Percentiles rank a stretch among this genome's conserved stretches.
These are phyloP conservation scores for Priceomyces haplophilus DNA, from an alignment of 805 yeast genomes.

Conservation along the genomic window DNA sequence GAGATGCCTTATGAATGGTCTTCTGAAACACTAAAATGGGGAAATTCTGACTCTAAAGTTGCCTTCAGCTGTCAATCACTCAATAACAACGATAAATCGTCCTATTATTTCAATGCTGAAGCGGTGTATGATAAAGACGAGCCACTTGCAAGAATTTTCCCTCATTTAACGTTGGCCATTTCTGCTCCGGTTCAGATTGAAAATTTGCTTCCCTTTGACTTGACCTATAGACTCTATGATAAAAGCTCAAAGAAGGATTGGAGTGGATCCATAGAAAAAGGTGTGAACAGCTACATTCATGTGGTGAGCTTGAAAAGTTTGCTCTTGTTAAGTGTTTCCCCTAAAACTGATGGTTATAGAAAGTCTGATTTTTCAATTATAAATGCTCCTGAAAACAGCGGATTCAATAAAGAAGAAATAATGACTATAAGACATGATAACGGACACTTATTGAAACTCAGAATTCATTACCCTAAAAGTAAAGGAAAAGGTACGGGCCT, in stretches of 20 bases:
- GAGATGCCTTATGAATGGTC: conserved; percentile 69
- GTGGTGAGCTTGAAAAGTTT: conserved; percentile 73
- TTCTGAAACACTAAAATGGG: conserved; percentile 61
- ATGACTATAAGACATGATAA: conserved; percentile 54
- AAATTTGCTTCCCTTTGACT: conserved; percentile 79
- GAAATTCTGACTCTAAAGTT: conserved; percentile 45
- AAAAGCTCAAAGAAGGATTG: conserved; percentile 67
- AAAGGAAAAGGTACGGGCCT: conserved; percentile 55
- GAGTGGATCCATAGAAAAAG: conserved; percentile 59
- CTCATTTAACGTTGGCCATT: conserved; percentile 73
- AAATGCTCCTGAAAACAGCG: conserved; percentile 52
- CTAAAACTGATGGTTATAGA: conserved; percentile 57
- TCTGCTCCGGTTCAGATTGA: conserved; percentile 86
- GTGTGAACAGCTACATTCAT: conserved; percentile 71
- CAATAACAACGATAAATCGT: conserved; percentile 35
- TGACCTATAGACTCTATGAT: conserved; percentile 73
- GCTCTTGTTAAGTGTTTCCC: conserved; percentile 66
- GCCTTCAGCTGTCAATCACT: conserved; percentile 60
- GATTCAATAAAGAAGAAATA: conserved; percentile 53
- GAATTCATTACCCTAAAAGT: conserved; percentile 58
- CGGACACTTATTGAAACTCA: conserved; percentile 65
- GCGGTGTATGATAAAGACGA: conserved; percentile 64
- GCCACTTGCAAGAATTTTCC: conserved; percentile 71
- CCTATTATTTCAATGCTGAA: conserved; percentile 69
- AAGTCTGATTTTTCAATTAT: conserved; percentile 75